Conservation (phyloP, 306 rosid species). For the Inga oerstediana region DNA sequence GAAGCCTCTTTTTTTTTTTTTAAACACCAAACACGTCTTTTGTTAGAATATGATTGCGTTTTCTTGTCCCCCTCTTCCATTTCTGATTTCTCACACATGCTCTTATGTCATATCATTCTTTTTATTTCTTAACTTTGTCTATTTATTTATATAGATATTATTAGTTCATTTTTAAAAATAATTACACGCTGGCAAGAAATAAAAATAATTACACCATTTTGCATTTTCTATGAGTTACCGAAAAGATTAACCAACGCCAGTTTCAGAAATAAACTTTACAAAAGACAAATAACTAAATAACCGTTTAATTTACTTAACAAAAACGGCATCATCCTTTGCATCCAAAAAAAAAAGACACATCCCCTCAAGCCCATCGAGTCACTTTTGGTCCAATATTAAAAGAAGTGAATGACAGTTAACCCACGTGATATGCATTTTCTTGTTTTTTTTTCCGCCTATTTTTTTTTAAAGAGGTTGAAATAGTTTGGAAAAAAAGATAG, state of each 20-base stretch:
- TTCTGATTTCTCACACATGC: background rate
- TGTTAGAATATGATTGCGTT: background rate
- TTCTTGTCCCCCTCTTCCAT: background rate
- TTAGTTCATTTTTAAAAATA: too few species aligned
- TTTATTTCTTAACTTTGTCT: background rate
- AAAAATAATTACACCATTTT: too few species aligned
- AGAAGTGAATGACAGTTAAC: slow-evolving; percentile 2
- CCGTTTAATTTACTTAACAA: background rate
- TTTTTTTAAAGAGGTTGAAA: too few species aligned
- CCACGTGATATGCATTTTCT: background rate
- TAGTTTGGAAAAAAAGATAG: too few species aligned
- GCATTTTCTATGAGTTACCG: too few species aligned
- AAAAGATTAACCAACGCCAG: too few species aligned
- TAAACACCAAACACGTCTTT: background rate
- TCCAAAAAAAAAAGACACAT: background rate
- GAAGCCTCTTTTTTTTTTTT: background rate
- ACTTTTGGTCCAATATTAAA: background rate
- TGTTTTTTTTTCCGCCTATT: background rate
- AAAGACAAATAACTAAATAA: too few species aligned
- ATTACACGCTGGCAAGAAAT: too few species aligned
- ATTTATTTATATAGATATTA: background rate
- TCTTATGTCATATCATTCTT: background rate
- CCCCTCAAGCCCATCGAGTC: background rate
- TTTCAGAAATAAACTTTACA: background rate
- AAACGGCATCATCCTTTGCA: background rate